These are phyloP conservation scores for Aspergillus sp. DNA, from an alignment of 2,329 filamentous ascomycete genomes.

Conservation along the genomic window DNA sequence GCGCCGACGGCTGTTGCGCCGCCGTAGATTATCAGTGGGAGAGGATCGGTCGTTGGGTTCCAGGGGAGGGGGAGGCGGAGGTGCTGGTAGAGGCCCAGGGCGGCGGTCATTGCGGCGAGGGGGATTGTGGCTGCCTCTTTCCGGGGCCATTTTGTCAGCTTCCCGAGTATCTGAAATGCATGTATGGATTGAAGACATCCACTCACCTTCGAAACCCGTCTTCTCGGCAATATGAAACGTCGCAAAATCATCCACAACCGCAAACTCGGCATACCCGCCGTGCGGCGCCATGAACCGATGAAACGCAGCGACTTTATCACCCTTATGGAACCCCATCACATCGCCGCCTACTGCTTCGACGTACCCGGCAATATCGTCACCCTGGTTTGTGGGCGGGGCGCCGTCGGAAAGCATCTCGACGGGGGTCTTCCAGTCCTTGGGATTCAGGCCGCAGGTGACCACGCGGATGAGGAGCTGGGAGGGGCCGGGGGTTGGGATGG, in stretches of 20 bases:
- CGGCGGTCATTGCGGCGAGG: conserved; percentile 59
- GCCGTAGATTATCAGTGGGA: conserved; percentile 54
- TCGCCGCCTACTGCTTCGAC: conserved; percentile 56
- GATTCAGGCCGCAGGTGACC: conserved; percentile 44
- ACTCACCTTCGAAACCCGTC: conserved; percentile 55
- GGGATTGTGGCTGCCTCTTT: conserved; percentile 61
- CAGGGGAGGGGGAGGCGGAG: conserved; percentile 57
- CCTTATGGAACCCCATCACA: conserved; percentile 58
- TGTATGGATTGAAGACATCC: not conserved
- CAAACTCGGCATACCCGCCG: conserved; percentile 62
- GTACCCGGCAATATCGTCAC: conserved; percentile 58
- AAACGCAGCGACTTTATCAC: conserved; percentile 57
- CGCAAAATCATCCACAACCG: conserved; percentile 55
- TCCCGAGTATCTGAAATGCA: not conserved
- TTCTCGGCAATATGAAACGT: conserved; percentile 59
- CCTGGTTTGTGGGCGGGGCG: conserved; percentile 42
- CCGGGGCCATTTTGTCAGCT: not conserved
- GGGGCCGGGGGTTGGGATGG: conserved; percentile 42
- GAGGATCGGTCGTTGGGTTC: conserved; percentile 40
- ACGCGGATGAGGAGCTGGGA: conserved; percentile 44
- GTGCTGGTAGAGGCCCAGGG: conserved; percentile 54
- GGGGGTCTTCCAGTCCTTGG: conserved; percentile 52
- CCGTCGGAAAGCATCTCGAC: not conserved
- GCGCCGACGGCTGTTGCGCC: conserved; percentile 60
- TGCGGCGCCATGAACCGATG: conserved; percentile 54